Conservation (phyloP, 306 rosid genomes). For the Pterocarpus macrocarpus region DNA sequence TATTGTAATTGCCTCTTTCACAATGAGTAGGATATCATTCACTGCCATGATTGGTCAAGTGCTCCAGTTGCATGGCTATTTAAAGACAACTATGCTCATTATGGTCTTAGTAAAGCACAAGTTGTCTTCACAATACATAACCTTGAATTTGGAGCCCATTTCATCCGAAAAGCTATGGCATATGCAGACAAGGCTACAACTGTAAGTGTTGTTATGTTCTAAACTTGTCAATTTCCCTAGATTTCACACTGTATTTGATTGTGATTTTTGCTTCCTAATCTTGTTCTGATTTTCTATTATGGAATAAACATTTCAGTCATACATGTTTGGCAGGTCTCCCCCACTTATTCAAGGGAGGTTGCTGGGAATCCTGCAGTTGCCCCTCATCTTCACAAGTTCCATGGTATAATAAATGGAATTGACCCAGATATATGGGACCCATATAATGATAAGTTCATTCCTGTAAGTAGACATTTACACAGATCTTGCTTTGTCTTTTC, state of each 20-base stretch:
- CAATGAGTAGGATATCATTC: constrained; percentile 87
- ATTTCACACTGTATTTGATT: constrained; percentile 18
- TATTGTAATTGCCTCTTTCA: constrained; percentile 45
- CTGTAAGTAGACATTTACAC: constrained; percentile 71
- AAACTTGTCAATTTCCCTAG: constrained; percentile 9
- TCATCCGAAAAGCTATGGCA: constrained; percentile 80
- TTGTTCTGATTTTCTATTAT: constrained; percentile 25
- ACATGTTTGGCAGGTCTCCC: constrained; percentile 76
- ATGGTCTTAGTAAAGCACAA: constrained; percentile 87
- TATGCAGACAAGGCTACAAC: constrained; percentile 89
- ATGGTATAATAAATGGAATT: constrained; percentile 95
- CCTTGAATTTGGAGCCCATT: constrained; percentile 88
- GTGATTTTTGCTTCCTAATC: constrained; percentile 27
- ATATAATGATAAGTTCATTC: constrained; percentile 74
- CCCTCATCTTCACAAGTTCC: constrained; percentile 87
- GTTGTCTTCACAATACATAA: constrained; percentile 96
- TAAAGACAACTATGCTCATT: constrained; percentile 80
- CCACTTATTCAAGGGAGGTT: constrained; percentile 85
- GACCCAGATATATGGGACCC: constrained; percentile 99
- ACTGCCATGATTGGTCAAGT: constrained; percentile 99
- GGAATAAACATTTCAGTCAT: constrained; percentile 19
- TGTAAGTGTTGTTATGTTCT: constrained; percentile 62
- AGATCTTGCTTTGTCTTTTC: constrained; percentile 21
- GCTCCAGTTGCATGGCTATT: constrained; percentile 98
- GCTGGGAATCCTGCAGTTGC: constrained; percentile 73